These are phyloP conservation scores for Apiospora phragmitis DNA, from an alignment of 2,329 filamentous ascomycete species.

Conservation along the genomic window DNA sequence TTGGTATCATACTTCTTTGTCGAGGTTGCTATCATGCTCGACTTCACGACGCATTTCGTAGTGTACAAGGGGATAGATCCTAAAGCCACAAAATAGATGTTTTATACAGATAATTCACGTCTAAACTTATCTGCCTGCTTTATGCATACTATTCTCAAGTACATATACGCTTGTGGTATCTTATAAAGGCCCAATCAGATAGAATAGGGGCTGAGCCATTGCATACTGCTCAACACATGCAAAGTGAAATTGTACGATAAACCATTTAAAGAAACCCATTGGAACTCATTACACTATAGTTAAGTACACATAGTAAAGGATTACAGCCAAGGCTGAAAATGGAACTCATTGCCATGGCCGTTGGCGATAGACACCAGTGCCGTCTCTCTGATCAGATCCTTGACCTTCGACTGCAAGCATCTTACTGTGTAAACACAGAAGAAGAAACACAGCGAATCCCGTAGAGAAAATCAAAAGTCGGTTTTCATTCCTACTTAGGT, in stretches of 20 bases:
- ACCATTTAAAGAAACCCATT: neutral
- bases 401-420: neutral
- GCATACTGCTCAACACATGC: neutral
- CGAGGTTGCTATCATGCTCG: too few species aligned
- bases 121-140: too few species aligned
- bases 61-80: too few species aligned
- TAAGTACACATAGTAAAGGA: neutral
- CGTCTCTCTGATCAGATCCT: neutral
- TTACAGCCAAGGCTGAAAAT: neutral
- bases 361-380: neutral
- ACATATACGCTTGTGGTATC: neutral
- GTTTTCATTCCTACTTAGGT: neutral
- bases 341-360: neutral
- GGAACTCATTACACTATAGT: neutral
- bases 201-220: neutral
- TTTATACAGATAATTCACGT: too few species aligned
- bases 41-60: too few species aligned
- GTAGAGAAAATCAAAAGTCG: neutral
- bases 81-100: too few species aligned
- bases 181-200: neutral
- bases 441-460: neutral
- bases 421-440: neutral
- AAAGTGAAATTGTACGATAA: neutral
- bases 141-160: neutral
- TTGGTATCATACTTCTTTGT: too few species aligned